These are phyloP conservation scores for Bryoerythrophyllum caledonicum DNA, from an alignment of 225 moss, liverwort and hornwort species.

Conservation along the genomic window DNA sequence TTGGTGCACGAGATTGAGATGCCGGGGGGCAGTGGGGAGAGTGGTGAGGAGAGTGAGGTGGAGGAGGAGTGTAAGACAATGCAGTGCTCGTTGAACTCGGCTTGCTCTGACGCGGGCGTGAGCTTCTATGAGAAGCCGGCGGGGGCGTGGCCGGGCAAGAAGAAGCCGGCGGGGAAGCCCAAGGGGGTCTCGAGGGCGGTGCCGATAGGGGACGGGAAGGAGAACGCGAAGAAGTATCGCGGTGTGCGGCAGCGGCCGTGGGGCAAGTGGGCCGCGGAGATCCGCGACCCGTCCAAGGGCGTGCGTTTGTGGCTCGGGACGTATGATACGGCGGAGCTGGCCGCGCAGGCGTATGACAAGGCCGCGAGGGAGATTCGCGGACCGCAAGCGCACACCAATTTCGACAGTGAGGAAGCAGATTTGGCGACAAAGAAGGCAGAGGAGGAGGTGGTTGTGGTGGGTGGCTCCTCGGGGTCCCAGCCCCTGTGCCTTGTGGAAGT, in stretches of 20 bases:
- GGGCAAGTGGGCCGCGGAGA: conserved; percentile 69
- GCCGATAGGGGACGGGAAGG: background rate
- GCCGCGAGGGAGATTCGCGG: conserved; percentile 57
- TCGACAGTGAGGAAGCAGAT: background rate
- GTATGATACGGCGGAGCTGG: conserved; percentile 58
- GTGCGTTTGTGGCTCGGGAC: conserved; percentile 56
- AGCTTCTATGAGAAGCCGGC: conserved; percentile 27
- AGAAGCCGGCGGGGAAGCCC: conserved; percentile 33
- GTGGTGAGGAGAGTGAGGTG: conserved; percentile 21
- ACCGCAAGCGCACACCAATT: conserved; percentile 50
- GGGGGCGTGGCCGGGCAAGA: background rate
- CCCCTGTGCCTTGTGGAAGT: conserved; percentile 23
- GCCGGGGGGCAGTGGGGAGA: background rate
- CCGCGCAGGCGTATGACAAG: conserved; percentile 53
- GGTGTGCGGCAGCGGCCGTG: conserved; percentile 57
- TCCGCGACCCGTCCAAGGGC: conserved; percentile 56
- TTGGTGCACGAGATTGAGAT: conserved; percentile 40
- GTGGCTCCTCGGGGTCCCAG: background rate
- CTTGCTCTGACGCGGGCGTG: conserved; percentile 30
- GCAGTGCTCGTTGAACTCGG: conserved; percentile 72
- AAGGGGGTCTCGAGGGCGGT: conserved; percentile 27
- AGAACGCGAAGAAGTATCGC: conserved; percentile 37
- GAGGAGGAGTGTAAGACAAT: conserved; percentile 62
- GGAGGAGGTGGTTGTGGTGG: background rate
- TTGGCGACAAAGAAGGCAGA: background rate